Conservation (phyloP, 2,329 filamentous ascomycete species). For the Neophaeococcomyces mojaviensis region DNA sequence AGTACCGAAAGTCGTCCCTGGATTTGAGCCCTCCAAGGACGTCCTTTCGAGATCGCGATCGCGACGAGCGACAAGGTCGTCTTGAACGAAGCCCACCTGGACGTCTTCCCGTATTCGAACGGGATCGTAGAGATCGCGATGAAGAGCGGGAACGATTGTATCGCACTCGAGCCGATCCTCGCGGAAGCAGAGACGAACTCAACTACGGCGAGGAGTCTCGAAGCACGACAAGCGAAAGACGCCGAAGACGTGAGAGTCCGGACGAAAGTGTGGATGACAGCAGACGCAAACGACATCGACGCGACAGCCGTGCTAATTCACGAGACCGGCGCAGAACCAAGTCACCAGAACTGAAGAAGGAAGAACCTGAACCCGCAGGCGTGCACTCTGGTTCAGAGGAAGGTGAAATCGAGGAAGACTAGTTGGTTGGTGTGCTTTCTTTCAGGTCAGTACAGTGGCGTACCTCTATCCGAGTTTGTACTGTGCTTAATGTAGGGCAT, state of each 20-base stretch:
- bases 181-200: constrained; percentile 74
- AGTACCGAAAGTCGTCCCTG: constrained; percentile 74
- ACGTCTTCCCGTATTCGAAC: constrained; percentile 54
- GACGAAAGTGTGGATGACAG: constrained; percentile 53
- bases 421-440: not conserved
- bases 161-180: constrained; percentile 69
- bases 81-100: constrained; percentile 28
- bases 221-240: constrained; percentile 51
- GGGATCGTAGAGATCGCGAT: constrained; percentile 79
- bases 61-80: constrained; percentile 27
- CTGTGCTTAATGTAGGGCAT: constrained; percentile 9
- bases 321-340: constrained; percentile 53
- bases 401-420: constrained; percentile 86
- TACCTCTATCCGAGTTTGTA: constrained; percentile 1
- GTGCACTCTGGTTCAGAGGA: constrained; percentile 89
- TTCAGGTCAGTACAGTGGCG: constrained; percentile 6
- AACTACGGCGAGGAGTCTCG: constrained; percentile 72
- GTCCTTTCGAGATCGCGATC: constrained; percentile 32
- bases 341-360: constrained; percentile 31
- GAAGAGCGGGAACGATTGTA: constrained; percentile 85
- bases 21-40: constrained; percentile 46
- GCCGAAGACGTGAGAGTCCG: constrained; percentile 73
- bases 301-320: constrained; percentile 30
- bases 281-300: constrained; percentile 49
- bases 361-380: constrained; percentile 46